Evolutionary conservation across 2,329 filamentous ascomycete genomes (phyloP), one percentile per base, ranked within the genome.

Genomic region (Fusarium torulosum): DNA sequence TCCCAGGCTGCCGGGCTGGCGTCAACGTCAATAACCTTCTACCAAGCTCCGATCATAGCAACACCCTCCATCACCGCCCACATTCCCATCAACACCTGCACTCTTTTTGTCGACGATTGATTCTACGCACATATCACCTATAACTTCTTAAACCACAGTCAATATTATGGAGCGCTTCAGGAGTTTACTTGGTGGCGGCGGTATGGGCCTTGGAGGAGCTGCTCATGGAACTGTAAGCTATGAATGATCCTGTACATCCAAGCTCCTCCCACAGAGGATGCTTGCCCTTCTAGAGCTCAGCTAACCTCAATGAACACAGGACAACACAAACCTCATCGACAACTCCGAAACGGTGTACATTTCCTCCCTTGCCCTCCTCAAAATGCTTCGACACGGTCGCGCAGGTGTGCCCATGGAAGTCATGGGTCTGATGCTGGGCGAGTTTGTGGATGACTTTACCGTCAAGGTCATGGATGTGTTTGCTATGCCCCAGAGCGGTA

Each of bases 331-430:
- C 77, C 88, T 99, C 63, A 96, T 99, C 80, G 96, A 99, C 80
- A 99, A 99, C 84, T 97, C 95, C 75, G 96, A 99, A 84, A 99
- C 96, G 33, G 96, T 99, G 73, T 97, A 99, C 84, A 99, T 99
- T 75, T 99, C 96, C 52, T 99, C 96, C 47, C 89, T 99, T 64
- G 96, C 96, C 52, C 87, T 99, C 53, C 86, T 99, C 74, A 99
- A 99, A 87, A 99, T 99, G 96, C 86, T 99, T 80, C 91, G 96
- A 79, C 96, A 99, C 81, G 96, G 96, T 69, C 91, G 96, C 72
- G 96, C 96, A 40, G 96, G 96, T 84, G 96, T 99, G 70, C 96
- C 96, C 20, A 99, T 99, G 96, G 96, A 99, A 85, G 96, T 99
- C 79, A 99, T 99, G 96, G 96, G 96, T 66, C 85, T 99, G 78